phyloP scores from a whole-genome alignment of 1,284 basidiomycete genomes.

The Ustilago lituana region DNA sequence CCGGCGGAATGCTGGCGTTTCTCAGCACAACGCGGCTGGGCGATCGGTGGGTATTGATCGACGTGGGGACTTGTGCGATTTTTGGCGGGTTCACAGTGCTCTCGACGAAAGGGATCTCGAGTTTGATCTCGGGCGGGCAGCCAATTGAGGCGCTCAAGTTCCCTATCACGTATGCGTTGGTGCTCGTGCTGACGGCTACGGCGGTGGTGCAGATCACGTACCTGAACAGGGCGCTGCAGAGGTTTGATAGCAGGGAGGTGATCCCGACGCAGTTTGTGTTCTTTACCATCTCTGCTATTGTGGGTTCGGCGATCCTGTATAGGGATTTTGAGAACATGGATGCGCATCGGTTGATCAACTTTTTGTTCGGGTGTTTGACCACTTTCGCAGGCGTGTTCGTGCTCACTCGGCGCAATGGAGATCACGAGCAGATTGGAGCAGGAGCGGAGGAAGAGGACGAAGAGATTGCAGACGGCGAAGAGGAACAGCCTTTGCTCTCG shows the following conservation, averaged over 20 bases:
- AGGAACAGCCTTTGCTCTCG: slow-evolving; percentile 10
- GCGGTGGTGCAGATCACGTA: slow-evolving; percentile 90
- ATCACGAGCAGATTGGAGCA: no score
- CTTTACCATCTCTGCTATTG: slow-evolving; percentile 78
- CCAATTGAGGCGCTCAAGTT: slow-evolving; percentile 50
- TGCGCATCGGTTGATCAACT: slow-evolving; percentile 81
- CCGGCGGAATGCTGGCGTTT: slow-evolving; percentile 40
- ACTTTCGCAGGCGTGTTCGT: slow-evolving; percentile 85
- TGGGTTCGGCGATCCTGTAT: slow-evolving; percentile 91
- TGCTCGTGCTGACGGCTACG: slow-evolving; percentile 78
- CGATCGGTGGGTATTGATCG: slow-evolving; percentile 79
- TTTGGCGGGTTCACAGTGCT: slow-evolving; percentile 86
- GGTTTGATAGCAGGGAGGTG: slow-evolving; percentile 58
- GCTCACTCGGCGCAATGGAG: slow-evolving; percentile 45
- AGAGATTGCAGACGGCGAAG: not conserved
- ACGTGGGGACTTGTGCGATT: slow-evolving; percentile 86
- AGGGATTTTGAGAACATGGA: slow-evolving; percentile 78
- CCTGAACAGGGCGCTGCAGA: slow-evolving; percentile 75
- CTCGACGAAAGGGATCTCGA: slow-evolving; percentile 90
- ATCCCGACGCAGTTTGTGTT: slow-evolving; percentile 90
- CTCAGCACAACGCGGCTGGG: slow-evolving; percentile 74
- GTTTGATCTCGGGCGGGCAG: slow-evolving; percentile 70
- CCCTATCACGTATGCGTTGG: slow-evolving; percentile 60
- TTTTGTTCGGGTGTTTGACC: slow-evolving; percentile 81
- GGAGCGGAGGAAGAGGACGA: slow-evolving; percentile 7